Evolutionary conservation across 768 basidiomycete genomes (phyloP), one percentile per base, ranked within the genome.

Genomic region (Mycena maculata): DNA sequence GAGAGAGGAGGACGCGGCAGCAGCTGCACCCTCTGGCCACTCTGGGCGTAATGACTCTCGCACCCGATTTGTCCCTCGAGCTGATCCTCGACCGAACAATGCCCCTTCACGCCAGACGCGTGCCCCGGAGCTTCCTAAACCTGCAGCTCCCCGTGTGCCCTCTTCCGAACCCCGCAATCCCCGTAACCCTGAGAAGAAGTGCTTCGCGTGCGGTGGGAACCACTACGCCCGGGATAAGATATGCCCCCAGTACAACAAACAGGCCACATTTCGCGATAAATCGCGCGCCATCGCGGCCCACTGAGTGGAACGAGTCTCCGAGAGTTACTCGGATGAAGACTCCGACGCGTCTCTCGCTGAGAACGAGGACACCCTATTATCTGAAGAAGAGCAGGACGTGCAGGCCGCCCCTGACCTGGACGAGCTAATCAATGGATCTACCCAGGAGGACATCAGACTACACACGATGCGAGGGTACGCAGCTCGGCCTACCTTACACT

Each of bases 281-380:
- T 15, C 50, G 1, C 18, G 41, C 1, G 41, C 54, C 2, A n/a
- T n/a, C n/a, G 50, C 27, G 8, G 50, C 50, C 0, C 50, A 54
- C 4, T 20, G 50, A 11, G 60, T 54, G 3, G 9, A 53, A 0
- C n/a, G n/a, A n/a, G n/a, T n/a, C n/a, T n/a, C n/a, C n/a, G 60
- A 62, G n/a, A 62, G 60, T 22, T 62, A 52, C 20, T 52, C 50
- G 3, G 50, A 62, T 3, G 50, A 53, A 4, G 50, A 52, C 30
- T 41, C 25, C 10, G 28, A 38, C 5, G 38, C 0, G 9, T 25
- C 18, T 50, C 18, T 4, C 4, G 9, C 30, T 7, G 16, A 12
- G 1, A 16, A 42, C 2, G 23, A 30, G 12, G 10, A n/a, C 22
- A 22, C n/a, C n/a, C n/a, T n/a, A n/a, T n/a, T n/a, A n/a, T n/a